Conservation (phyloP, 495 filamentous ascomycete species). For the Aspergillus olivimuriae region DNA sequence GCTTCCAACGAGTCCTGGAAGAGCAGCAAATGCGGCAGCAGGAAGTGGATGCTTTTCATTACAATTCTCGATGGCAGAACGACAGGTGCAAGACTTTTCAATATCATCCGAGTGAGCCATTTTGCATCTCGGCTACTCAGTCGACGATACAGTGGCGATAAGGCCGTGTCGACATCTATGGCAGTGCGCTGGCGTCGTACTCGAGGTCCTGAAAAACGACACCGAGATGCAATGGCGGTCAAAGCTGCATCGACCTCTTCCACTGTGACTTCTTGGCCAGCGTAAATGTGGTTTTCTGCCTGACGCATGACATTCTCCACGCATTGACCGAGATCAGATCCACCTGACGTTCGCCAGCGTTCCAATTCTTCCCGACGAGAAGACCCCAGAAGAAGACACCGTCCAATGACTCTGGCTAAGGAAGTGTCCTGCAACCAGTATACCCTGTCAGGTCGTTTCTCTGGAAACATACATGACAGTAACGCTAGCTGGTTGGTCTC, state of each 20-base stretch:
- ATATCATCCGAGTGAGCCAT: slow-evolving; percentile 78
- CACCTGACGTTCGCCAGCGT: slow-evolving; percentile 50
- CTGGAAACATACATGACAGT: slow-evolving; percentile 67
- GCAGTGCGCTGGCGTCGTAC: slow-evolving; percentile 45
- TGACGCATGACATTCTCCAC: slow-evolving; percentile 60
- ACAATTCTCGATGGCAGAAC: slow-evolving; percentile 40
- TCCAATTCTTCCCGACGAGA: slow-evolving; percentile 55
- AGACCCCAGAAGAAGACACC: slow-evolving; percentile 54
- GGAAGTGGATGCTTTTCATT: slow-evolving; percentile 46
- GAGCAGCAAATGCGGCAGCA: slow-evolving; percentile 56
- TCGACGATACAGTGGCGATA: slow-evolving; percentile 52
- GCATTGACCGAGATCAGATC: slow-evolving; percentile 62
- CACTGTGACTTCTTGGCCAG: slow-evolving; percentile 48
- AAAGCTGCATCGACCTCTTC: slow-evolving; percentile 70
- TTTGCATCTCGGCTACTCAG: slow-evolving; percentile 70
- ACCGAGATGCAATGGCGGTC: slow-evolving; percentile 55
- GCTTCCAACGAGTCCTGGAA: slow-evolving; percentile 57
- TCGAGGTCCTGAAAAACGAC: slow-evolving; percentile 60
- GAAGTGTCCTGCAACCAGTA: slow-evolving; percentile 57
- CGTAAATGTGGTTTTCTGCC: slow-evolving; percentile 45
- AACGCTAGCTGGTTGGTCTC: slow-evolving; percentile 52
- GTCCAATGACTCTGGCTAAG: slow-evolving; percentile 57
- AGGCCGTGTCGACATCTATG: slow-evolving; percentile 36
- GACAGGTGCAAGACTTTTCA: slow-evolving; percentile 68
- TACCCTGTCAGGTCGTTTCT: slow-evolving; percentile 66